Evolutionary conservation across 2,329 filamentous ascomycete species (phyloP).

Genomic region (Trichoderma sp.): DNA sequence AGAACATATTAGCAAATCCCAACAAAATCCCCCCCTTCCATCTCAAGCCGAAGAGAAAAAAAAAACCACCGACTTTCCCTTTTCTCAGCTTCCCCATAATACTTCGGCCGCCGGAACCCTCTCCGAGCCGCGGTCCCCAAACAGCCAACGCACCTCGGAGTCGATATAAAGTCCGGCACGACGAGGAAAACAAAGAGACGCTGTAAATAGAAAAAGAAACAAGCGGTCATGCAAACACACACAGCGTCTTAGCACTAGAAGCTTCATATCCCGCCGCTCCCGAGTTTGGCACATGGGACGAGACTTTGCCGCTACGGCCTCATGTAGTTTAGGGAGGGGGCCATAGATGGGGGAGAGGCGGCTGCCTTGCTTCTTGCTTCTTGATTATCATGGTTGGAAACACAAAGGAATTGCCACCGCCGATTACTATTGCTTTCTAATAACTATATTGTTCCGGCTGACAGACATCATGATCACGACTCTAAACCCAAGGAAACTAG

Average conservation of each 20-base stretch:
- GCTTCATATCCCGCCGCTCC: conserved; percentile 4
- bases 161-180: conserved; percentile 13
- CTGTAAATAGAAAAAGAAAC: neutral
- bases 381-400: too few relatives aligned
- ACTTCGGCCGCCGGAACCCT: neutral
- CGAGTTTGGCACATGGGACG: neutral
- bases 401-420: neutral
- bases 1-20: neutral
- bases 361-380: neutral
- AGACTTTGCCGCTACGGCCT: neutral
- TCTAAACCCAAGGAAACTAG: neutral
- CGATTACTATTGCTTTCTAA: neutral
- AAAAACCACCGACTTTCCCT: neutral
- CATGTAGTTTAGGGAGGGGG: neutral
- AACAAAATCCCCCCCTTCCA: neutral
- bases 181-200: neutral
- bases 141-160: neutral
- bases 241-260: neutral
- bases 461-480: neutral
- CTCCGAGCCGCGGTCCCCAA: neutral
- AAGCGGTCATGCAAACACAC: neutral
- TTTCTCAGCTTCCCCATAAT: neutral
- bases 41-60: neutral
- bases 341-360: neutral
- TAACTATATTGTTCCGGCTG: neutral